A percentile compares a stretch with the other conserved stretches of the same genome.
phyloP scores from a whole-genome alignment of 805 yeast species.

The Tetrapisispora fleetii region DNA sequence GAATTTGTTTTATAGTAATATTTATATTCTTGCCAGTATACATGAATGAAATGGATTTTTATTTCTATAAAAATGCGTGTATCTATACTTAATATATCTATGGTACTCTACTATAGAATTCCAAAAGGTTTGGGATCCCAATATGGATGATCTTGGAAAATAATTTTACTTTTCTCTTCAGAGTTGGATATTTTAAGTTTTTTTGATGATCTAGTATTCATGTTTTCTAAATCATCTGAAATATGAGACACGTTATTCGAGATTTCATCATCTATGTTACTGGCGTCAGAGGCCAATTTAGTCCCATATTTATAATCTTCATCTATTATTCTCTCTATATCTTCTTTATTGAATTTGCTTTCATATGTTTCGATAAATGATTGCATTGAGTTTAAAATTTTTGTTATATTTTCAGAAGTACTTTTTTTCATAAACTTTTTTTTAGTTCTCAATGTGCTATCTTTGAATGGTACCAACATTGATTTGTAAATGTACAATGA shows the following conservation, averaged over 20 bases:
- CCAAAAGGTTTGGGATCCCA: slow-evolving; percentile 57
- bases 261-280: neutral
- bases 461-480: neutral
- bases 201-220: slow-evolving; percentile 20
- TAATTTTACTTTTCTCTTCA: too few species aligned
- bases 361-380: neutral
- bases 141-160: slow-evolving; percentile 8
- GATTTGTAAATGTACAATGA: slow-evolving; percentile 5
- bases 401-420: neutral
- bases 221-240: slow-evolving; percentile 22
- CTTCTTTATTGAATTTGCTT: neutral
- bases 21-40: slow-evolving; percentile 1
- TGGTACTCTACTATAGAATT: slow-evolving; percentile 12
- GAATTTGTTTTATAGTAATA: slow-evolving; percentile 3
- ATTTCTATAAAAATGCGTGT: too few species aligned
- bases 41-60: too few species aligned
- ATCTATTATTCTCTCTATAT: neutral
- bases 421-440: neutral
- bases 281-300: neutral
- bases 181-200: neutral
- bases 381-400: neutral
- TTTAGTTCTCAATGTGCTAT: neutral
- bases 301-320: neutral
- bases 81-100: neutral
- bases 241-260: slow-evolving; percentile 14